phyloP scores from a whole-genome alignment of 257 asterid species.

The Solanum habrochaites region DNA sequence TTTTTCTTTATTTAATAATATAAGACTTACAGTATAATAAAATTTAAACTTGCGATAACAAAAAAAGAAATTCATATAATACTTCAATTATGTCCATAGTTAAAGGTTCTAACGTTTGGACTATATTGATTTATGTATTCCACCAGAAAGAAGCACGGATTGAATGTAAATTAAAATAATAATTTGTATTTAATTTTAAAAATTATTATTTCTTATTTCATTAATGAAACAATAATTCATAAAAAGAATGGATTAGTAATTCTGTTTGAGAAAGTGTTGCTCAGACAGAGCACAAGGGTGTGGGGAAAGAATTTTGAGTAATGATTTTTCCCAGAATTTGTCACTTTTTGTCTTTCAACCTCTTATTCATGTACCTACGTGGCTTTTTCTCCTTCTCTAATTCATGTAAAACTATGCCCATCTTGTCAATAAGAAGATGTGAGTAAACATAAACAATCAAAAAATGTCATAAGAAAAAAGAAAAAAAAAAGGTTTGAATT shows the following conservation, averaged over 20 bases:
- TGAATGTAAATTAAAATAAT: background rate
- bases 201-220: background rate
- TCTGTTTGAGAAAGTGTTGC: background rate
- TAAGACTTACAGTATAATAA: too few relatives aligned
- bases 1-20: too few relatives aligned
- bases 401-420: background rate
- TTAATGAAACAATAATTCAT: background rate
- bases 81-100: too few relatives aligned
- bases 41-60: too few relatives aligned
- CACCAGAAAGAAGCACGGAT: background rate
- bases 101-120: too few relatives aligned
- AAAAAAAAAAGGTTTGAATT: background rate
- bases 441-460: background rate
- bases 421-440: background rate
- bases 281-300: background rate
- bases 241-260: background rate
- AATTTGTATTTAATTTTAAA: background rate
- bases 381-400: conserved; percentile 23
- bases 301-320: background rate
- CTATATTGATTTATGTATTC: too few relatives aligned
- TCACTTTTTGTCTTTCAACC: background rate
- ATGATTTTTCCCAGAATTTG: background rate
- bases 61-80: too few relatives aligned
- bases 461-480: background rate
- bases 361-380: conserved; percentile 3